Evolutionary conservation across 305 asterid genomes (phyloP).

Genomic region (Solanum aculeatissimum): DNA sequence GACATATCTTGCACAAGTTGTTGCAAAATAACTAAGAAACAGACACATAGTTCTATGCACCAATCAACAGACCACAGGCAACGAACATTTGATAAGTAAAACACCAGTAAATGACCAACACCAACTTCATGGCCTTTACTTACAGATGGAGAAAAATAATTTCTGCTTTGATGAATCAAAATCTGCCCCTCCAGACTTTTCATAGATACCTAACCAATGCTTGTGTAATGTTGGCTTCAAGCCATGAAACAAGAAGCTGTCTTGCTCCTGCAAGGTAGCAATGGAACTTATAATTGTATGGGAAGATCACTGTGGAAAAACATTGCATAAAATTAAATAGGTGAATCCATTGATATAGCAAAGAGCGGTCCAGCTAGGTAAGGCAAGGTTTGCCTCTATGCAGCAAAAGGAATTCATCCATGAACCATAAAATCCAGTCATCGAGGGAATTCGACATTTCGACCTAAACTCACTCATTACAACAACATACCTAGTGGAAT

Average conservation of each 20-base stretch:
- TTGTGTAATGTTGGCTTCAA: constrained; percentile 59
- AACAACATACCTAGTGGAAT: too few species aligned
- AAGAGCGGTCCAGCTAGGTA: neutral
- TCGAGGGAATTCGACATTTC: neutral
- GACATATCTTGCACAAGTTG: neutral
- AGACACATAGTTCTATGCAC: neutral
- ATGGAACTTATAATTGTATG: neutral
- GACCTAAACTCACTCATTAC: neutral
- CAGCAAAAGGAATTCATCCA: neutral
- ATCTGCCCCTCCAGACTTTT: constrained; percentile 48
- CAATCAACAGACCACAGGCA: neutral
- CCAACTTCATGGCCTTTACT: constrained; percentile 19
- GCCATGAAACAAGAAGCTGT: constrained; percentile 21
- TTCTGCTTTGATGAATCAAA: constrained; percentile 53
- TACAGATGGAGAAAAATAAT: constrained; percentile 67
- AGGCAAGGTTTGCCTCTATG: neutral
- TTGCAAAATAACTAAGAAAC: neutral
- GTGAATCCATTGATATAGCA: neutral
- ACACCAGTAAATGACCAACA: neutral
- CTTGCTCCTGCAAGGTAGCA: constrained; percentile 37
- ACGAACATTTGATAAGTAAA: neutral
- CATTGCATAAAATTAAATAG: neutral
- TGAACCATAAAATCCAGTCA: neutral
- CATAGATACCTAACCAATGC: constrained; percentile 64
- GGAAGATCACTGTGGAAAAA: neutral